Evolutionary conservation across 1,284 basidiomycete genomes (phyloP), one percentile per base, ranked within the genome.

Genomic region (Clitocybe nebularis): DNA sequence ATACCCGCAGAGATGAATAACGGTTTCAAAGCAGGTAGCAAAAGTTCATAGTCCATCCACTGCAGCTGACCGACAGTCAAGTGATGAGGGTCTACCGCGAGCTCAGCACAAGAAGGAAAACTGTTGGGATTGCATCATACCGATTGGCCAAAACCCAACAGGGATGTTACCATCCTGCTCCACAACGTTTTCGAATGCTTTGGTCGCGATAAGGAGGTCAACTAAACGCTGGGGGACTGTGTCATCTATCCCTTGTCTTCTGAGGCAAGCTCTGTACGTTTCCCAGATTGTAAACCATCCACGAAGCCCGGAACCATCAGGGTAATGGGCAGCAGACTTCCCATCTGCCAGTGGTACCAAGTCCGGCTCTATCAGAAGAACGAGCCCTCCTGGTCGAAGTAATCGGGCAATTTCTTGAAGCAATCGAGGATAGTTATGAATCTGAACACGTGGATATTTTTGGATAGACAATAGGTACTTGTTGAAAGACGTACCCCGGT

Each of bases 11-110:
- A 68, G 39, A 80, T 60, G 55, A 84, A 74, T 34, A 81, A 64
- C 3, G 80, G 79, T 44, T 71, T 74, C 46, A 83, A 58, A 3
- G 77, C 77, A 29, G 77, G 77, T 29, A 84, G 62, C 46, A 84
- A 66, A n/a, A 74, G 66, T 50, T 84, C 81, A 51, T 76, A 77
- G 46, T 77, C 74, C 77, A 82, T 76, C 81, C 81, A 84, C 29
- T 80, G 78, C 16, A 83, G 60, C 50, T 84, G 79, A 5, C 79
- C 81, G 35, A 81, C 72, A 23, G 78, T 80, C 17, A 83, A 67
- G 22, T 60, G 52, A 41, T 61, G 51, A 17, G 57, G 53, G 49
- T 71, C 69, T 71, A 44, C 26, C 20, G 34, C 14, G 66, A 63
- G 66, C 36, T 26, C 34, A 44, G 39, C 16, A 40, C 30, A 35